Conservation (phyloP, 352 stramenopile genomes). For the Bremia lactucae region DNA sequence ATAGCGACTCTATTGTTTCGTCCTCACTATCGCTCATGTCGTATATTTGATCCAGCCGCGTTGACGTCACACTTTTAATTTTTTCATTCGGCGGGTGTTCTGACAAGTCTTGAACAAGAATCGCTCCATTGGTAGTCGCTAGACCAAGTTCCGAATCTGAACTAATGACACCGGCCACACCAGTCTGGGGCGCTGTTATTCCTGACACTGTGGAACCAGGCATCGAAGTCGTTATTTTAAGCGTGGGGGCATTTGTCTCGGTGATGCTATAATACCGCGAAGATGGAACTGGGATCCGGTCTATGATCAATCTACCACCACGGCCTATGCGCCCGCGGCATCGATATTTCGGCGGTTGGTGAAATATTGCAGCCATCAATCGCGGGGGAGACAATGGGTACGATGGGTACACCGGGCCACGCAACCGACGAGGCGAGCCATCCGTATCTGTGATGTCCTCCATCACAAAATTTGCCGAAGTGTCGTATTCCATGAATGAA, state of each 20-base stretch:
- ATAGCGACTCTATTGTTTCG: conserved; percentile 55
- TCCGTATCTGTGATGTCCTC: conserved; percentile 25
- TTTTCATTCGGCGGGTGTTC: conserved; percentile 41
- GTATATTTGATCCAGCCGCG: conserved; percentile 70
- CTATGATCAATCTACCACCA: conserved; percentile 60
- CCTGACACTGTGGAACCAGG: not conserved
- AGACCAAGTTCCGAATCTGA: conserved; percentile 9
- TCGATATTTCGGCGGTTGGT: conserved; percentile 58
- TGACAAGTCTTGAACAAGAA: conserved; percentile 56
- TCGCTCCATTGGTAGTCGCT: conserved; percentile 30
- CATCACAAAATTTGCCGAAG: conserved; percentile 50
- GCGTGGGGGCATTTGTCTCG: conserved; percentile 38
- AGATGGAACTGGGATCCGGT: conserved; percentile 51
- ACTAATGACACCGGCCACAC: conserved; percentile 1
- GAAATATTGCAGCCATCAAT: conserved; percentile 57
- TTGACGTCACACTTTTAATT: conserved; percentile 40
- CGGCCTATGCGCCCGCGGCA: conserved; percentile 62
- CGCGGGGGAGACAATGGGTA: conserved; percentile 54
- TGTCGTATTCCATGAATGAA: conserved; percentile 73
- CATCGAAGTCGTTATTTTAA: conserved; percentile 10
- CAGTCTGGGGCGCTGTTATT: conserved; percentile 2
- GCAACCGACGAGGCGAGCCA: conserved; percentile 12
- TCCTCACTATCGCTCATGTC: conserved; percentile 81
- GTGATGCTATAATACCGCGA: conserved; percentile 40
- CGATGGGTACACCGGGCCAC: conserved; percentile 38